Evolutionary conservation across 306 rosid species (phyloP), one percentile per base, ranked within the genome.

Genomic region (Prunus fruticosa): DNA sequence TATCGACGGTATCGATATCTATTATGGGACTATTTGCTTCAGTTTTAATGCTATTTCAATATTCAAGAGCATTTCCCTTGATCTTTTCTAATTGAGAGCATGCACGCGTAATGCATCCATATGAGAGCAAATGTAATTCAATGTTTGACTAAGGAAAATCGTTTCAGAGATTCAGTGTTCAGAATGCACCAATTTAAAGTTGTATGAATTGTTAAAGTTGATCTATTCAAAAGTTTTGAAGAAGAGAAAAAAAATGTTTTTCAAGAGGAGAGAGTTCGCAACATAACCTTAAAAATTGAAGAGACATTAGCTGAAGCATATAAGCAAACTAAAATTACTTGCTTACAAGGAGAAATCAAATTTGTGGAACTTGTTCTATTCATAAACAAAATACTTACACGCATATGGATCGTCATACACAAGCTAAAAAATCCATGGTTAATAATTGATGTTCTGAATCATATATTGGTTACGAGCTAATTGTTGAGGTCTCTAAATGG

Each of bases 401-500:
- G 16, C 18, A 1, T 22, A n/a, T 56, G 65, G 50, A 51, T 32
- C 6, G 5, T 16, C 43, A 71, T 23, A 64, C 47, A 79, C 78
- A 65, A 43, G 51, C 63, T 79, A 32, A 57, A 49, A 80, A 47
- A 23, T 49, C 47, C 65, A 78, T 62, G 69, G 62, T 64, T 22
- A 52, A 46, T 75, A 7, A 52, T 34, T 50, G 34, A 75, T 50
- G 38, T 61, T 16, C 14, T 61, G 43, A 27, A 69, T 49, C 56
- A 54, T 32, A 8, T 27, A 51, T 38, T 60, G 43, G 43, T 34
- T 34, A 38, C 43, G 7, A 63, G 80, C 84, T 83, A 85, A 62
- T 15, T 73, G 83, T 93, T 85, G 79, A 89, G 83, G 80, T 87
- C 89, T 84, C 87, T 79, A 72, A 91, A 89, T 38, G 93, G 94